Evolutionary conservation across 345 rosid species (phyloP).

Genomic region (Kandelia obovata): DNA sequence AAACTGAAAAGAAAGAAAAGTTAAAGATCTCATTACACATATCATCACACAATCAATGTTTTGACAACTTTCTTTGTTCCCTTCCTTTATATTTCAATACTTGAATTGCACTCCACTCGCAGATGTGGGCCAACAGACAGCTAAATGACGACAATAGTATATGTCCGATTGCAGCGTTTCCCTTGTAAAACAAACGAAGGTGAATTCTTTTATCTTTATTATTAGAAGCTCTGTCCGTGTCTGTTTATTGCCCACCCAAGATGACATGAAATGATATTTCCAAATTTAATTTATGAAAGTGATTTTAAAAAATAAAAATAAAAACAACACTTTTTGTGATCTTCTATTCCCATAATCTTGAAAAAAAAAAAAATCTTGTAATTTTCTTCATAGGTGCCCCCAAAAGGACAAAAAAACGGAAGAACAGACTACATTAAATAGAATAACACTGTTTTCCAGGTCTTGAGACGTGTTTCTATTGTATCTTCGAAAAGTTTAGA

Average conservation of each 20-base stretch:
- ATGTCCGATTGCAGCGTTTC: background rate
- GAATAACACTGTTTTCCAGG: too few relatives aligned
- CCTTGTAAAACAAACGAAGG: background rate
- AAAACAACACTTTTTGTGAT: too few relatives aligned
- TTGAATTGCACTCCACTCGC: constrained; percentile 2
- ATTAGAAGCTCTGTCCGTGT: too few relatives aligned
- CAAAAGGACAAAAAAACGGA: too few relatives aligned
- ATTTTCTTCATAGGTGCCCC: too few relatives aligned
- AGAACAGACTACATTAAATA: too few relatives aligned
- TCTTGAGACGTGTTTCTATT: too few relatives aligned
- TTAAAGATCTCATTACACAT: constrained; percentile 22
- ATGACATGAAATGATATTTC: too few relatives aligned
- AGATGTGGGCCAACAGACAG: constrained; percentile 1
- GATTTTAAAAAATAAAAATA: background rate
- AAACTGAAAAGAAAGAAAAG: constrained; percentile 21
- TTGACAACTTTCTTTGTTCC: constrained; percentile 10
- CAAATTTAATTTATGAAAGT: too few relatives aligned
- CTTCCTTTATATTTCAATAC: constrained; percentile 19
- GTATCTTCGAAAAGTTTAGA: too few relatives aligned
- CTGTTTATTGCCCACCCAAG: background rate
- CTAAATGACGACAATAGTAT: constrained; percentile 10
- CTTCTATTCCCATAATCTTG: too few relatives aligned
- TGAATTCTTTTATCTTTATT: background rate
- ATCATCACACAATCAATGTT: constrained; percentile 12
- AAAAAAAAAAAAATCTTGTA: too few relatives aligned